Evolutionary conservation across 2,329 filamentous ascomycete species (phyloP), one percentile per base, ranked within the genome.

Genomic region (Aspergillus latus): DNA sequence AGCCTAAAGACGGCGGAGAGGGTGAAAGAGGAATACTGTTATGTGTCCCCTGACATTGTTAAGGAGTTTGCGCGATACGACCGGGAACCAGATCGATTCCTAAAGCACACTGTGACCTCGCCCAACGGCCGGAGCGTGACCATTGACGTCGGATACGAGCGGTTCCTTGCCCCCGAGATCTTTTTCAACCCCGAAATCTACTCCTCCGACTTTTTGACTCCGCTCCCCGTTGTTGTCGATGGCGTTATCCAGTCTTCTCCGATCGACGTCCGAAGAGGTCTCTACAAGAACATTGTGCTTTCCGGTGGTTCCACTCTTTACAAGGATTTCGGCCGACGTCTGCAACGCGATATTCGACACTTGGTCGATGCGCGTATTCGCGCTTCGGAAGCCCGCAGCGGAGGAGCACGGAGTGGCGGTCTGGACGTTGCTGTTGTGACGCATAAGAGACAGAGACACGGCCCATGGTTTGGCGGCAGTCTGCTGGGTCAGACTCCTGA

Each of bases 131-230:
- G 89, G 65, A 87, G 89, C 65, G 87, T 93, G 21, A 84, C 81
- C 1, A 91, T 99, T 46, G 95, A 99, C 68, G 90, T 99, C 52
- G 94, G 94, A 52, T 99, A 97, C 78, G 94, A 99, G 76, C 89
- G 94, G 36, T 99, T 99, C 83, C 82, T 99, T 59, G 94, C 94
- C 2, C 94, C 95, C 26, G 94, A 99, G 76, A 99, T 99, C 71
- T 99, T 99, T 79, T 99, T 99, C 85, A 99, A 99, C 78, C 94
- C 94, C 30, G 94, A 99, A 79, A 99, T 99, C 69, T 97, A 97
- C 83, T 96, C 91, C 60, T 97, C 93, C 64, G 94, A 99, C 73
- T 99, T 99, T 81, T 80, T 99, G 63, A 99, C 94, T 10, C 94
- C 94, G 10, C 84, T 99, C 6, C 94, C 94, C 26, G 89, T 85